Percentiles rank a stretch among this genome's conserved stretches.
phyloP scores from a whole-genome alignment of 202 grass and related monocot species.

The Setaria viridis region DNA sequence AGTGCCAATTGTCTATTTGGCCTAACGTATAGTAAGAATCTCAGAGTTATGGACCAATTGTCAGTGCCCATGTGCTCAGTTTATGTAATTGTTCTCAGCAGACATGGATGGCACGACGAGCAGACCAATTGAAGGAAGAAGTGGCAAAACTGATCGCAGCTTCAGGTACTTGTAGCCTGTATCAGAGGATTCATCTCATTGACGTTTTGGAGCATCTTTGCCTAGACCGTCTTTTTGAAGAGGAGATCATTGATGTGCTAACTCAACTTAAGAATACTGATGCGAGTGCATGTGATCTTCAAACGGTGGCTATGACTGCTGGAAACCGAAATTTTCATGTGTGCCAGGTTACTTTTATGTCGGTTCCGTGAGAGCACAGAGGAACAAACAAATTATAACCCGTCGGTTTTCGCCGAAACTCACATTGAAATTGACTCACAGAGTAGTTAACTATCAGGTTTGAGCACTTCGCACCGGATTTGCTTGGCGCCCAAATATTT shows the following conservation, averaged over 20 bases:
- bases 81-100: neutral
- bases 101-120: conserved; percentile 4
- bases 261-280: neutral
- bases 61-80: neutral
- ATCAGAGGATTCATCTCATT: conserved; percentile 19
- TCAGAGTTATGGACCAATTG: neutral
- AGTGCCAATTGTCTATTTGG: no score
- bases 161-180: conserved; percentile 3
- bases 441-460: no score
- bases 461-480: no score
- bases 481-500: no score
- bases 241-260: neutral
- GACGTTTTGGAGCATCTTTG: conserved; percentile 22
- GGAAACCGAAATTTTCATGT: conserved; percentile 14
- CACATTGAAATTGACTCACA: no score
- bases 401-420: no score
- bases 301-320: conserved; percentile 13
- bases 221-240: conserved; percentile 27
- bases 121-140: neutral
- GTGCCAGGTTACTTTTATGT: neutral
- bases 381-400: no score
- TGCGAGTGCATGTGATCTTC: conserved; percentile 19
- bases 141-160: neutral
- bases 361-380: no score
- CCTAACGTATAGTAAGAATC: no score